Evolutionary conservation across 2,329 filamentous ascomycete genomes (phyloP).

Genomic region (Phaeophleospora eucalypticola): DNA sequence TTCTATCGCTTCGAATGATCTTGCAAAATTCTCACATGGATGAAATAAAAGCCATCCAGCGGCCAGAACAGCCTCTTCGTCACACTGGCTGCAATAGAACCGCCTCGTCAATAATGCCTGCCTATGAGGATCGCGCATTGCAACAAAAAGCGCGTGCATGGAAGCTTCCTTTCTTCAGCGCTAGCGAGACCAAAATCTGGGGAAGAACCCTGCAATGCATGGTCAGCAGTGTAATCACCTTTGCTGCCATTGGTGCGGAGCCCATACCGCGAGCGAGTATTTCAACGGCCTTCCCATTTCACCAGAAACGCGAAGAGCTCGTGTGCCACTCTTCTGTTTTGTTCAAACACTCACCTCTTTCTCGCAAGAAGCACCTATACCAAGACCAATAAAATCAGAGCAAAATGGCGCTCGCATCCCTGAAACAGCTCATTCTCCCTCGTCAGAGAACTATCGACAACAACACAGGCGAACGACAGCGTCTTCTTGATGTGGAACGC

Average conservation of each 20-base stretch:
- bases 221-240: not conserved
- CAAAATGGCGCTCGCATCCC: slow-evolving; percentile 4
- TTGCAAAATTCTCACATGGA: too few species aligned
- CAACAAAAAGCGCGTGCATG: not conserved
- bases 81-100: too few species aligned
- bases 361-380: not conserved
- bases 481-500: slow-evolving; percentile 7
- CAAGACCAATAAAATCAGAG: not conserved
- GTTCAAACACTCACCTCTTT: not conserved
- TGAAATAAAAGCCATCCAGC: too few species aligned
- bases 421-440: slow-evolving; percentile 6
- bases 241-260: not conserved
- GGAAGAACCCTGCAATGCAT: not conserved
- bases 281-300: too few species aligned
- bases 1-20: too few species aligned
- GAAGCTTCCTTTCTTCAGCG: not conserved
- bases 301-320: too few species aligned
- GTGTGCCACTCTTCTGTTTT: not conserved
- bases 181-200: not conserved
- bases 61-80: too few species aligned
- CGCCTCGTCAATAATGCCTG: too few species aligned
- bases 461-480: not conserved
- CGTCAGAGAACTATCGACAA: not conserved
- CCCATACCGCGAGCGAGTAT: not conserved
- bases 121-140: not conserved